A percentile compares a stretch with the other conserved stretches of the same genome.
phyloP scores from a whole-genome alignment of 208 protist genomes.

The Kentomonas sorsogonicus region DNA sequence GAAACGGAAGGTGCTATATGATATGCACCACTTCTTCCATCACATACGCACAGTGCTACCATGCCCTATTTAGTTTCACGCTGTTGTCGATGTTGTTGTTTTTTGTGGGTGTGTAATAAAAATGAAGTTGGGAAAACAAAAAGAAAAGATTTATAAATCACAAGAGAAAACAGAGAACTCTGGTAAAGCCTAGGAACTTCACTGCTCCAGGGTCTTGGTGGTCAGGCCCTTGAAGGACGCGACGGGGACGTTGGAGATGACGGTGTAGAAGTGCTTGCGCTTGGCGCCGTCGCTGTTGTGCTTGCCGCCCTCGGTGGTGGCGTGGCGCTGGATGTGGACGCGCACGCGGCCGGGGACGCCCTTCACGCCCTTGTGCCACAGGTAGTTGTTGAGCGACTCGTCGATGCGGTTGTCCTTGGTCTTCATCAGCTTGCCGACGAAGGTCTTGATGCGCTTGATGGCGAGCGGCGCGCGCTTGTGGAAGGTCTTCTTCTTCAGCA shows the following conservation, averaged over 20 bases:
- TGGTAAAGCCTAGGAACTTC: too few species aligned
- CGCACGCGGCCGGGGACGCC: slow-evolving; percentile 93
- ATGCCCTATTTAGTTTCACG: too few species aligned
- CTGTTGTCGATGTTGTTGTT: too few species aligned
- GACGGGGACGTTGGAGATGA: slow-evolving; percentile 85
- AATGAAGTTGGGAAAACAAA: slow-evolving; percentile 10
- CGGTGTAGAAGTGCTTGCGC: slow-evolving; percentile 88
- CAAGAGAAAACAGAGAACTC: slow-evolving; percentile 7
- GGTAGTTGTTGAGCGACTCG: slow-evolving; percentile 93
- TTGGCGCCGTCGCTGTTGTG: slow-evolving; percentile 74
- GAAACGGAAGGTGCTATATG: too few species aligned
- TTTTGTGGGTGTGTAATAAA: too few species aligned
- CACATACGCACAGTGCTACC: too few species aligned
- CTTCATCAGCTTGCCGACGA: slow-evolving; percentile 94
- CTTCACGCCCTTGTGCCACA: slow-evolving; percentile 96
- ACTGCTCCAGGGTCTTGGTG: slow-evolving; percentile 74
- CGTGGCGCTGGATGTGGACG: slow-evolving; percentile 89
- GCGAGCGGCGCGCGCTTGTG: slow-evolving; percentile 95
- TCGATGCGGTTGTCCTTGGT: slow-evolving; percentile 97
- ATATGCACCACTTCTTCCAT: too few species aligned
- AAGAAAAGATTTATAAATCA: slow-evolving; percentile 14
- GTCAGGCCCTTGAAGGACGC: slow-evolving; percentile 82
- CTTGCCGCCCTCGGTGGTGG: too few species aligned
- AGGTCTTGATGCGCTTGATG: slow-evolving; percentile 93
- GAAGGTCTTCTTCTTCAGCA: slow-evolving; percentile 95